Percentiles rank a stretch among this genome's conserved stretches.
phyloP scores from a whole-genome alignment of 139 green algal species.

The Chlamydomonas urium region DNA sequence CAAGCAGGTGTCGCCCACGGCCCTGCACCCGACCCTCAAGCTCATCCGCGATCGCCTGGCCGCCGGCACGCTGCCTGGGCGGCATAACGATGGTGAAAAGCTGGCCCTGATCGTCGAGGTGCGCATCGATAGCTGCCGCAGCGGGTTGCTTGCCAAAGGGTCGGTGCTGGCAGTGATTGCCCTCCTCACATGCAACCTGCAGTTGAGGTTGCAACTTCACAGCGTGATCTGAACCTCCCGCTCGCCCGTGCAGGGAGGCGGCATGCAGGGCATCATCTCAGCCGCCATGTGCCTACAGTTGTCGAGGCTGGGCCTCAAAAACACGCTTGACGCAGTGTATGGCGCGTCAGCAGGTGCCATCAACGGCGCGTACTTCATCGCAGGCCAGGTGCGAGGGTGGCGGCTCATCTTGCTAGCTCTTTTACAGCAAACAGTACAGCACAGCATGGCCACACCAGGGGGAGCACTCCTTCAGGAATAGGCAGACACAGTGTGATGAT shows the following conservation, averaged over 20 bases:
- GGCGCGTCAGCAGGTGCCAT: conserved; percentile 77
- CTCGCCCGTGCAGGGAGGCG: conserved; percentile 44
- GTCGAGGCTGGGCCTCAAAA: conserved; percentile 50
- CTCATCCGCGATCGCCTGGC: conserved; percentile 45
- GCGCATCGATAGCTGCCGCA: conserved; percentile 9
- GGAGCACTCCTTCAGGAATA: too few species aligned
- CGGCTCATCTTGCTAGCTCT: too few species aligned
- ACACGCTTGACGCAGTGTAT: conserved; percentile 85
- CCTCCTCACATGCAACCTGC: background rate
- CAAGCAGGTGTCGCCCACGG: too few species aligned
- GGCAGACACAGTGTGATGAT: too few species aligned
- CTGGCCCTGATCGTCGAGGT: conserved; percentile 84
- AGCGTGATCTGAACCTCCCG: conserved; percentile 5
- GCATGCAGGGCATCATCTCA: conserved; percentile 72
- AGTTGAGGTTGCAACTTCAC: background rate
- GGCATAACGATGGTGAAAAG: conserved; percentile 56
- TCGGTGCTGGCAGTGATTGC: too few species aligned
- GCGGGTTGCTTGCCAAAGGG: too few species aligned
- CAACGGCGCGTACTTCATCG: conserved; percentile 84
- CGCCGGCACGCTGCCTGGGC: conserved; percentile 39
- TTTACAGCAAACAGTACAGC: too few species aligned
- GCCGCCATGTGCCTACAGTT: conserved; percentile 69
- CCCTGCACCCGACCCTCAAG: conserved; percentile 59
- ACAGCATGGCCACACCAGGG: too few species aligned
- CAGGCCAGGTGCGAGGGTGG: conserved; percentile 5